These are phyloP conservation scores for Chloris gayana DNA, from an alignment of 176 grass and related monocot species.

Conservation along the genomic window DNA sequence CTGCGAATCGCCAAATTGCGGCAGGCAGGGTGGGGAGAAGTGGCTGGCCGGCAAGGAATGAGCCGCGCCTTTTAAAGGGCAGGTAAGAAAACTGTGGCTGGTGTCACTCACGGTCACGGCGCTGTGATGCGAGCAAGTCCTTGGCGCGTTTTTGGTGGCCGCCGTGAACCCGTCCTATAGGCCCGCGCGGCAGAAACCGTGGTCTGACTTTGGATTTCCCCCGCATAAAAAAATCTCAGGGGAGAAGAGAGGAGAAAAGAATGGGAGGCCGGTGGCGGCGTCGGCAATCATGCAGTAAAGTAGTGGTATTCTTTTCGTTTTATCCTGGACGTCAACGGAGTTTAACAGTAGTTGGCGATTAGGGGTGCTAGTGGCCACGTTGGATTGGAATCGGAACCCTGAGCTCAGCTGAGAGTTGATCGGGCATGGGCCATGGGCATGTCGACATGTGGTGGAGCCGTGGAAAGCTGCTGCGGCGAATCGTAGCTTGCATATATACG, in stretches of 20 bases:
- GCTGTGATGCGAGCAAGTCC: background rate
- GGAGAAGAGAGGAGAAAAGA: background rate
- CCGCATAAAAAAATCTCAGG: background rate
- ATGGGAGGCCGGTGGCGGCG: background rate
- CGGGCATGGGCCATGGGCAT: too few relatives aligned
- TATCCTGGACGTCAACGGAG: too few relatives aligned
- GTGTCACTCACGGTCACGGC: too few relatives aligned
- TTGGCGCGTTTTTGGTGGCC: background rate
- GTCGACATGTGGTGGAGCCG: background rate
- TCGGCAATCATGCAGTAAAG: background rate
- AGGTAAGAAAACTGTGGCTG: background rate
- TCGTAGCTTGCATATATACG: too few relatives aligned
- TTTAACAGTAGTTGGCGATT: background rate
- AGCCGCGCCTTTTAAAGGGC: slow-evolving; percentile 30
- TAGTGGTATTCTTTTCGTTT: background rate
- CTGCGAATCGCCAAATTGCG: too few relatives aligned
- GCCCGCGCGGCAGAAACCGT: background rate
- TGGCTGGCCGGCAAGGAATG: background rate
- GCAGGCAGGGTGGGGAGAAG: background rate
- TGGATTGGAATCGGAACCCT: background rate
- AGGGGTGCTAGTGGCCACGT: background rate
- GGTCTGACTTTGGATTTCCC: background rate
- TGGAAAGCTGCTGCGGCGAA: background rate
- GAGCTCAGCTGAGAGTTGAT: too few relatives aligned
- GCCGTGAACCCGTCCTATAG: background rate